phyloP scores from a whole-genome alignment of 2,329 filamentous ascomycete genomes.

The Fusarium setosum region DNA sequence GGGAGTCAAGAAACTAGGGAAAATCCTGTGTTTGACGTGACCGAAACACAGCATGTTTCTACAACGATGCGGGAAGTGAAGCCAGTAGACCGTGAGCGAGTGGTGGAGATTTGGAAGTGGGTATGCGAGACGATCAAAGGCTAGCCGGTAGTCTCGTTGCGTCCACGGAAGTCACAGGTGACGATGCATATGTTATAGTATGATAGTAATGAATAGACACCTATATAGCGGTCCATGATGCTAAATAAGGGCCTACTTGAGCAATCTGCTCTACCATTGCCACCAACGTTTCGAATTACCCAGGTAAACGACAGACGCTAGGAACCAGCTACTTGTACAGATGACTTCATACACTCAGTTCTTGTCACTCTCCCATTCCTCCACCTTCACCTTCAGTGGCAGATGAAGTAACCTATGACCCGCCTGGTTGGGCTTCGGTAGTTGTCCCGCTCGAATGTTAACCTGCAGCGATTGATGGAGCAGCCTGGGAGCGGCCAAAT shows the following conservation, averaged over 20 bases:
- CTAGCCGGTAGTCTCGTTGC: not conserved
- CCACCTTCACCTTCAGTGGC: constrained; percentile 40
- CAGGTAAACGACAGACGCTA: no score
- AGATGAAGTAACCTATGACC: constrained; percentile 51
- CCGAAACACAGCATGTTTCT: constrained; percentile 13
- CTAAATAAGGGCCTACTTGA: no score
- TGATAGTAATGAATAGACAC: no score
- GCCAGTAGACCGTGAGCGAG: constrained; percentile 22
- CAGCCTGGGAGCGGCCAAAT: constrained; percentile 57
- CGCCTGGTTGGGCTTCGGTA: constrained; percentile 49
- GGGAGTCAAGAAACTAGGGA: not conserved
- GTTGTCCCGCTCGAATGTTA: constrained; percentile 61
- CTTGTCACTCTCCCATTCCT: not conserved
- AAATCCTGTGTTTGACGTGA: constrained; percentile 23
- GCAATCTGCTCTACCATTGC: no score
- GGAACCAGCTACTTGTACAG: not conserved
- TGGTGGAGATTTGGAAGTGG: constrained; percentile 39
- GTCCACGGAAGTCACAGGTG: no score
- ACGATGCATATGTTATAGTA: no score
- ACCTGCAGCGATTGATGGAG: constrained; percentile 64
- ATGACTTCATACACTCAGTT: not conserved
- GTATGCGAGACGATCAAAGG: constrained; percentile 9
- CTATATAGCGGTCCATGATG: no score
- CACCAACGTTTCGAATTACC: no score
- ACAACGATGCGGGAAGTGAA: constrained; percentile 10